Base-by-base conservation (phyloP, 495 filamentous ascomycete species). In the Schizothecium vesticola region DNA sequence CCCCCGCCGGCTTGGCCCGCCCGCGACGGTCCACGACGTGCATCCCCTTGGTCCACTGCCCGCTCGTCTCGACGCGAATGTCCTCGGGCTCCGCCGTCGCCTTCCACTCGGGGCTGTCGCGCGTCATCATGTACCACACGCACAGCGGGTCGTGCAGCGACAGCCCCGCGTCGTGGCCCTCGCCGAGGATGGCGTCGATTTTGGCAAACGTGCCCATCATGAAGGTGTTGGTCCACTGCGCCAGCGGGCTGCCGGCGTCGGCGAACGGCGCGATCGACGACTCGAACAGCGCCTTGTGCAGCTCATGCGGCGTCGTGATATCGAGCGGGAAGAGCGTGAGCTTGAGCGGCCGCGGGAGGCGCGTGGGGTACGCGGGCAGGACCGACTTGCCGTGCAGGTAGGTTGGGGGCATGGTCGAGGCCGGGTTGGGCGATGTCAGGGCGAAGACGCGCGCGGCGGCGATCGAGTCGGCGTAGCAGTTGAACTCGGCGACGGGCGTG, bases 41-140 rank as follows among this genome's bases (percentile, higher is more conserved):
- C 89, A 93, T 92, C 2, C 95, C 95, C 57, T 90, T 82, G 63
- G 94, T 97, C 95, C 95, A 99, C 79, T 98, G 94, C 6, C 95
- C 95, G 31, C 84, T 75, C 1, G 91, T 92, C 77, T 99, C 95
- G 25, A 99, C 81, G 16, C 95, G 84, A 63, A 98, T 89, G 78
- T 99, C 95, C 76, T 86, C 80, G 22, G 78, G 82, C 68, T 80
- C 76, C 12, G 76, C 69, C 23, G 80, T 76, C 26, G 80, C 69
- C 74, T 80, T 82, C 85, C 85, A 87, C 16, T 77, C 78, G 16
- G 83, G 80, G 55, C 83, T 76, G 61, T 82, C 79, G 43, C 77
- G 76, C 1, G 88, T 89, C 56, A 96, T 77, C 73, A 91, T 88
- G 74, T 96, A 96, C 91, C 92, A 97, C 7, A 98, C 83, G 67